Conservation (phyloP, 768 basidiomycete species). For the Amyloporia xantha region DNA sequence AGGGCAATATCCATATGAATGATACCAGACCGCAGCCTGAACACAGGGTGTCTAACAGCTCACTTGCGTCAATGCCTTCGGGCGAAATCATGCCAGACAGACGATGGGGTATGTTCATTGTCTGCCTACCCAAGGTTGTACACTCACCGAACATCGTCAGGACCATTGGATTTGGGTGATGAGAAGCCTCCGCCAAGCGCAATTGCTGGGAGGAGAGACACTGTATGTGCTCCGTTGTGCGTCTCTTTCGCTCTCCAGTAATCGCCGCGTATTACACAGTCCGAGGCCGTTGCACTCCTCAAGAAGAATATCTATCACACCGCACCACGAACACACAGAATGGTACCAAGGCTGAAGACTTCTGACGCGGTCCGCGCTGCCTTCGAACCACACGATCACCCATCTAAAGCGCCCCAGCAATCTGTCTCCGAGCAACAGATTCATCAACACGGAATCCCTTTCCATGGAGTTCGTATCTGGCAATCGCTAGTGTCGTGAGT, state of each 20-base stretch:
- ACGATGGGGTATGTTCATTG: slow-evolving; percentile 18
- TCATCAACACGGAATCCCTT: slow-evolving; percentile 30
- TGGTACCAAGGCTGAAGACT: slow-evolving; percentile 40
- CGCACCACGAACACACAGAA: slow-evolving; percentile 46
- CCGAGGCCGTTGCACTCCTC: slow-evolving; percentile 46
- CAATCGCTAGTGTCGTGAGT: slow-evolving; percentile 43
- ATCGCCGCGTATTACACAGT: too few relatives aligned
- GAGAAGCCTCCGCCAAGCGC: slow-evolving; percentile 69
- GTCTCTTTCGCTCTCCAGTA: neutral
- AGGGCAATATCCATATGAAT: slow-evolving; percentile 34
- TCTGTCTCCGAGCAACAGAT: slow-evolving; percentile 54
- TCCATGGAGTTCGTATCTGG: slow-evolving; percentile 55
- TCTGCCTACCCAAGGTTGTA: neutral
- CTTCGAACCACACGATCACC: slow-evolving; percentile 44
- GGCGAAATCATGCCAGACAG: slow-evolving; percentile 16
- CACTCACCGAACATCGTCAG: slow-evolving; percentile 35
- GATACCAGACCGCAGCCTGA: slow-evolving; percentile 6
- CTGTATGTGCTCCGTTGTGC: slow-evolving; percentile 30
- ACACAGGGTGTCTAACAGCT: slow-evolving; percentile 2
- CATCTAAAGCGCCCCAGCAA: slow-evolving; percentile 39
- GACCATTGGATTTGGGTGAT: slow-evolving; percentile 52
- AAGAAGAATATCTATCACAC: slow-evolving; percentile 52
- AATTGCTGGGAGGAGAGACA: slow-evolving; percentile 66
- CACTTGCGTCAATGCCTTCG: slow-evolving; percentile 8
- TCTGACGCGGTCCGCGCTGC: slow-evolving; percentile 41